Percentiles rank a stretch among this genome's conserved stretches.
Conservation (phyloP, 1,139 yeast species). For the Candida freyschussii region DNA sequence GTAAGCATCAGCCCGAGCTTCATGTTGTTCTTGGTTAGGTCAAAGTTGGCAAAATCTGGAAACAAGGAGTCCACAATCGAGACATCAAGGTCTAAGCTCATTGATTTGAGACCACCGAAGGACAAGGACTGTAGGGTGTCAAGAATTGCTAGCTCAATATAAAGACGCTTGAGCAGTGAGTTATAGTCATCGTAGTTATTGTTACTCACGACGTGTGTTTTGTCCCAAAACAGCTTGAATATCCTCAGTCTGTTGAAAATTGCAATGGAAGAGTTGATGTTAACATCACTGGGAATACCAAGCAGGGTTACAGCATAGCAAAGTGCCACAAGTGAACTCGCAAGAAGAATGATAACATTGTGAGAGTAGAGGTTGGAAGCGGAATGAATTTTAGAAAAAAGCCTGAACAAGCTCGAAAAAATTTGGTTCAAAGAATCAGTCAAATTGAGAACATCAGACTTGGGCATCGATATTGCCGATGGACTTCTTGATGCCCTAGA, state of each 20-base stretch:
- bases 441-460: too few relatives aligned
- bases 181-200: conserved; percentile 36
- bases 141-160: conserved; percentile 43
- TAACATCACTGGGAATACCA: conserved; percentile 19
- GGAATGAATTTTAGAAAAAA: conserved; percentile 12
- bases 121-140: conserved; percentile 54
- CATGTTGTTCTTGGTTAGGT: conserved; percentile 21
- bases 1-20: conserved; percentile 23
- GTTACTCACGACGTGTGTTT: conserved; percentile 8
- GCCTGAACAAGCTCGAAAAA: conserved; percentile 14
- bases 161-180: conserved; percentile 45
- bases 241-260: conserved; percentile 58
- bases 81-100: conserved; percentile 24
- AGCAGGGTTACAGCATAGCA: conserved; percentile 50
- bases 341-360: conserved; percentile 28
- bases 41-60: conserved; percentile 22
- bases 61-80: conserved; percentile 22
- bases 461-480: conserved; percentile 4
- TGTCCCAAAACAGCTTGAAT: conserved; percentile 32
- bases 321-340: conserved; percentile 35
- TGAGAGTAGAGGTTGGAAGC: conserved; percentile 26
- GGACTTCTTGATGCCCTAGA: conserved; percentile 24
- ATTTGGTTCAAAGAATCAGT: conserved; percentile 9
- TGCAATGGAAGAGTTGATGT: conserved; percentile 34
- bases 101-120: conserved; percentile 50